phyloP scores from a whole-genome alignment of 2,329 filamentous ascomycete species.

The Phaeosphaeriaceae sp. region DNA sequence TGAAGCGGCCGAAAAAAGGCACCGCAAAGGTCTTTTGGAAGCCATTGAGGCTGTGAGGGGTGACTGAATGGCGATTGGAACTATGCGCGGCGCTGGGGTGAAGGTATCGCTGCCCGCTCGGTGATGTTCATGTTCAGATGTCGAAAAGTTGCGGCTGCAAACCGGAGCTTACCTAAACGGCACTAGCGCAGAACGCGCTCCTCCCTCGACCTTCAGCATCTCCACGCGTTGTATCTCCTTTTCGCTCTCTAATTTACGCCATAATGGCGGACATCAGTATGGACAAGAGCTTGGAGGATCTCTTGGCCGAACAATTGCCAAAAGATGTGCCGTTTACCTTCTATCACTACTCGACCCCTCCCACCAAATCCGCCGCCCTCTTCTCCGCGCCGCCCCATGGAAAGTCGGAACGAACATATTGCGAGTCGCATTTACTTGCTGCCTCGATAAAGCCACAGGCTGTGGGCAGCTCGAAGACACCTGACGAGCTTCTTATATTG shows the following conservation, averaged over 20 bases:
- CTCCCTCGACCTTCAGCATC: slow-evolving; percentile 19
- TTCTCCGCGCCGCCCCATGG: slow-evolving; percentile 79
- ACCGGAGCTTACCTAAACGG: slow-evolving; percentile 24
- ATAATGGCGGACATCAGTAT: slow-evolving; percentile 36
- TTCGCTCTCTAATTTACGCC: slow-evolving; percentile 10
- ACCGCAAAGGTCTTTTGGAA: slow-evolving; percentile 54
- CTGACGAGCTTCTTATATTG: slow-evolving; percentile 72
- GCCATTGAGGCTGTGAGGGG: slow-evolving; percentile 51
- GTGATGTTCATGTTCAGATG: slow-evolving; percentile 27
- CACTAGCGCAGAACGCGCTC: slow-evolving; percentile 23
- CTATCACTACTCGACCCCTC: slow-evolving; percentile 88
- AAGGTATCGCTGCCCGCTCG: slow-evolving; percentile 10
- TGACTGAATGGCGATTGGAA: slow-evolving; percentile 22
- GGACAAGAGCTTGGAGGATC: slow-evolving; percentile 45
- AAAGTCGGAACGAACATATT: slow-evolving; percentile 78
- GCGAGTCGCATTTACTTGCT: slow-evolving; percentile 82
- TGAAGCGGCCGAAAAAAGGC: slow-evolving; percentile 34
- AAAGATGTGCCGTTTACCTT: slow-evolving; percentile 69
- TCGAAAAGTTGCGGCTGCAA: slow-evolving; percentile 40
- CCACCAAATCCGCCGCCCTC: slow-evolving; percentile 75
- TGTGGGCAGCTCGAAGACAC: slow-evolving; percentile 20
- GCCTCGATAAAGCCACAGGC: slow-evolving; percentile 58
- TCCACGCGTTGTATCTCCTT: slow-evolving; percentile 16
- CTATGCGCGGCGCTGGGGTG: slow-evolving; percentile 15
- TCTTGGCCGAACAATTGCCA: slow-evolving; percentile 62